Evolutionary conservation across 805 yeast species (phyloP).

Genomic region (Candida broadrunensis): DNA sequence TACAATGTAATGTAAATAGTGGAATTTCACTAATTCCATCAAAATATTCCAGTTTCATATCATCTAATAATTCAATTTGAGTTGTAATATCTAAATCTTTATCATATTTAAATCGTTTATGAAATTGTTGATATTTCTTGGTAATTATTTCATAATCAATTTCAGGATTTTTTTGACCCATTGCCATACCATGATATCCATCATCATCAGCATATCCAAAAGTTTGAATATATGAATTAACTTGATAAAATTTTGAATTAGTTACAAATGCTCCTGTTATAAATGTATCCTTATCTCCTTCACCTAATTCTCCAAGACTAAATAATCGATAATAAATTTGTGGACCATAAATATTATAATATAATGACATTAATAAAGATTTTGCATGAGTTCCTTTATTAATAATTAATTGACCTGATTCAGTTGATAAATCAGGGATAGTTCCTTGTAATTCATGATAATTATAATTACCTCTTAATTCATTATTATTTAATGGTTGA

Average conservation of each 20-base stretch:
- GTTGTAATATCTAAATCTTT: neutral
- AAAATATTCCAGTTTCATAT: neutral
- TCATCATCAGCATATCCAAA: slow-evolving; percentile 23
- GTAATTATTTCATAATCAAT: slow-evolving; percentile 17
- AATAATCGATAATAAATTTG: slow-evolving; percentile 61
- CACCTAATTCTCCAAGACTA: slow-evolving; percentile 71
- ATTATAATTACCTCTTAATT: slow-evolving; percentile 22
- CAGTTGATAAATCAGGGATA: slow-evolving; percentile 63
- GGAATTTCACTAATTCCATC: slow-evolving; percentile 4
- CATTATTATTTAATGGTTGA: slow-evolving; percentile 33
- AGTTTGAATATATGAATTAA: slow-evolving; percentile 12
- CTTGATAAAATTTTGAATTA: slow-evolving; percentile 13
- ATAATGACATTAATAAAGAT: slow-evolving; percentile 55
- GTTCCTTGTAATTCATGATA: slow-evolving; percentile 62
- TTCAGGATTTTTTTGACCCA: slow-evolving; percentile 31
- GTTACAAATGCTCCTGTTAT: slow-evolving; percentile 53
- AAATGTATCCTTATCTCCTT: slow-evolving; percentile 78
- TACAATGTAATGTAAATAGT: slow-evolving; percentile 12
- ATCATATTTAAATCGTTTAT: neutral
- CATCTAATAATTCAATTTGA: neutral
- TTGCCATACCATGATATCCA: slow-evolving; percentile 19
- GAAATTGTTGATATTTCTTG: slow-evolving; percentile 1
- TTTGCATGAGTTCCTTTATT: slow-evolving; percentile 57
- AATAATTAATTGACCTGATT: slow-evolving; percentile 66
- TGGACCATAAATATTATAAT: slow-evolving; percentile 67